Percentiles rank a stretch among this genome's conserved stretches.
These are phyloP conservation scores for Clitopilus passeckerianus DNA, from an alignment of 768 basidiomycete species.

Conservation along the genomic window DNA sequence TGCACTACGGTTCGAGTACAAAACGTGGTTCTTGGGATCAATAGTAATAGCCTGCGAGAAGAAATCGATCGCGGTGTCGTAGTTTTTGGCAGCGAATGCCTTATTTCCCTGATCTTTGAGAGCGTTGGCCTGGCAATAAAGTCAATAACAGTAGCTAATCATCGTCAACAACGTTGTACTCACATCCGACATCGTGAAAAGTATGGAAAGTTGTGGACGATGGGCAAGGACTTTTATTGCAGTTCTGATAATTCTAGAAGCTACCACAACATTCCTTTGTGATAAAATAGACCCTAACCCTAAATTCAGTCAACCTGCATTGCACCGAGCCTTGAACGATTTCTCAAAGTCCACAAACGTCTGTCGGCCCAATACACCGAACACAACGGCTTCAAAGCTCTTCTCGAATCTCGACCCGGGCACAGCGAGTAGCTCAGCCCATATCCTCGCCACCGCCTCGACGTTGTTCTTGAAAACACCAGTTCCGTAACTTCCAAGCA, in stretches of 20 bases:
- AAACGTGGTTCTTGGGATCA: constrained; percentile 81
- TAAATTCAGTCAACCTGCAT: constrained; percentile 9
- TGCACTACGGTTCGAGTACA: constrained; percentile 92
- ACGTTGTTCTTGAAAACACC: constrained; percentile 72
- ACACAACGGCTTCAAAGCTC: constrained; percentile 59
- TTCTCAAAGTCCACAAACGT: constrained; percentile 22
- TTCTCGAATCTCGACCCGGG: constrained; percentile 47
- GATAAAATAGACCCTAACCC: constrained; percentile 22
- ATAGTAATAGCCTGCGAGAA: constrained; percentile 80
- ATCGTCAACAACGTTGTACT: constrained; percentile 10
- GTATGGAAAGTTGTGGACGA: constrained; percentile 5
- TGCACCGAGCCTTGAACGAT: constrained; percentile 5
- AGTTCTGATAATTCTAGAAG: constrained; percentile 22
- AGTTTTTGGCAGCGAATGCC: constrained; percentile 91
- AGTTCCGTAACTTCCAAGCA: constrained; percentile 75
- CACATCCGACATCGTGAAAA: constrained; percentile 34
- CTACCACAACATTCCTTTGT: constrained; percentile 13
- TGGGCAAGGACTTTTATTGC: constrained; percentile 9
- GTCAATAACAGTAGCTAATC: not conserved
- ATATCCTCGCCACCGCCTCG: constrained; percentile 51
- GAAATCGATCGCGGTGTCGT: constrained; percentile 80
- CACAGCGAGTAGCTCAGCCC: constrained; percentile 53
- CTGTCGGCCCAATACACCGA: constrained; percentile 45
- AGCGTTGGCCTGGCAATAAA: constrained; percentile 33
- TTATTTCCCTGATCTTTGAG: constrained; percentile 95